Base-by-base conservation (phyloP, 1,284 basidiomycete genomes). In the Vanrija humicola region DNA sequence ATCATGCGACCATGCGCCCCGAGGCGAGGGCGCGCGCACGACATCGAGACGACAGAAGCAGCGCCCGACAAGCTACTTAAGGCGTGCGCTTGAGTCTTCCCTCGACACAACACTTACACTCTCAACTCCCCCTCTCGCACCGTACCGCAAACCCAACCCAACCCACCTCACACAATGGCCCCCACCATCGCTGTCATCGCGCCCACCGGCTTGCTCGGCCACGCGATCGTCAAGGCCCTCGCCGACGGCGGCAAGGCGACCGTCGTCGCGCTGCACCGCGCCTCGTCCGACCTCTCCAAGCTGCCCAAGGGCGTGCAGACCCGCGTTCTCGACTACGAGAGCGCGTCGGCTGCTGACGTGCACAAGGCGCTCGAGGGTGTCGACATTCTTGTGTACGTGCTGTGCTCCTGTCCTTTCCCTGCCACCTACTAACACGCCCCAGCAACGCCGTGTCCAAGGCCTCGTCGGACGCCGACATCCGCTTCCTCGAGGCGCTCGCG, bases 181-280 rank as follows among this genome's bases (percentile, higher is more conserved):
- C 26, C 6, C 38, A 54, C 45, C 21, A 54, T 64, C 29, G 59
- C 54, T 1, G 49, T 64, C 45, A 38, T 59, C 40, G 47, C 49
- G 4, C 43, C 53, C 23, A 53, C 55, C 14, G 62, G 62, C 29
- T 21, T 25, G 6, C 43, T 59, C 16, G 59, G 62, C 34, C 3
- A 26, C 15, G 8, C 18, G 16, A 19, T 56, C 34, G 45, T 50
- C 43, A n/a, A 39, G 21, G 25, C 48, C 8, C 49, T 61, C 34
- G 16, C 19, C 21, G 43, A 47, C 10, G 18, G 48, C 3, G 52
- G 58, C 48, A 48, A 55, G 43, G 15, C 58, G 46, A 38, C 45
- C 16, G 40, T 63, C 38, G 26, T 64, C 12, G 50, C 57, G 25
- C 47, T 61, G n/a, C 56, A 58, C 47, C 59, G 62, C 18, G 42